Percentiles rank a stretch among this genome's conserved stretches.
These are phyloP conservation scores for Colletotrichum noveboracense DNA, from an alignment of 2,329 filamentous ascomycete genomes.

Conservation along the genomic window DNA sequence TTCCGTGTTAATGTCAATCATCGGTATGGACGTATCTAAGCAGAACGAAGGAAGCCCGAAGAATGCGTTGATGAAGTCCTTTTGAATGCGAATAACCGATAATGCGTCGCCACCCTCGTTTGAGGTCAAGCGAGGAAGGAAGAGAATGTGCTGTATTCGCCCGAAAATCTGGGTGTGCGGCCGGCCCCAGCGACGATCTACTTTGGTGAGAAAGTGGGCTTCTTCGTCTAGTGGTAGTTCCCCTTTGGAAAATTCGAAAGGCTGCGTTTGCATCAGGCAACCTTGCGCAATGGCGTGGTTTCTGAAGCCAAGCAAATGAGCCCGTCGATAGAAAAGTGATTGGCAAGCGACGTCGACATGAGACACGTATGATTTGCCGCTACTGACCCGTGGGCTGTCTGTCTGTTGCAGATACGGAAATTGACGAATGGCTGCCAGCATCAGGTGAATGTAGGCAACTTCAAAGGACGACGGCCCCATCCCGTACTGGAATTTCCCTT, in stretches of 20 bases:
- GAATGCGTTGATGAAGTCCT: not conserved
- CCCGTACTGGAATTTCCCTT: not conserved
- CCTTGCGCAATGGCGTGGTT: not conserved
- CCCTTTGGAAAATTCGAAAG: not conserved
- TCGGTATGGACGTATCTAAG: not conserved
- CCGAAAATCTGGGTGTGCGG: not conserved
- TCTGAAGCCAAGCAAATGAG: not conserved
- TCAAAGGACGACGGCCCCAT: not conserved
- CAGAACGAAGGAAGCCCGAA: not conserved
- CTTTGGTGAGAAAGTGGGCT: not conserved
- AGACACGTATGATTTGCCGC: not conserved
- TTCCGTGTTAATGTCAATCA: not conserved
- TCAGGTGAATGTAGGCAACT: not conserved
- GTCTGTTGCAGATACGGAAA: not conserved
- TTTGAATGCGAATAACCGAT: not conserved
- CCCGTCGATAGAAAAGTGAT: not conserved
- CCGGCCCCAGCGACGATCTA: not conserved
- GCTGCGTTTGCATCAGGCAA: not conserved
- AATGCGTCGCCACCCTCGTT: not conserved
- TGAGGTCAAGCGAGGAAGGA: not conserved
- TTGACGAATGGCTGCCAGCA: not conserved
- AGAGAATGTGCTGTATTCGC: not conserved
- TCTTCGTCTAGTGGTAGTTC: not conserved
- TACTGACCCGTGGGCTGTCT: not conserved
- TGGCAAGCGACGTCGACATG: not conserved